Evolutionary conservation across 164 flowering plant species (phyloP), one percentile per base, ranked within the genome.

Genomic region (Nelumbo lutea): DNA sequence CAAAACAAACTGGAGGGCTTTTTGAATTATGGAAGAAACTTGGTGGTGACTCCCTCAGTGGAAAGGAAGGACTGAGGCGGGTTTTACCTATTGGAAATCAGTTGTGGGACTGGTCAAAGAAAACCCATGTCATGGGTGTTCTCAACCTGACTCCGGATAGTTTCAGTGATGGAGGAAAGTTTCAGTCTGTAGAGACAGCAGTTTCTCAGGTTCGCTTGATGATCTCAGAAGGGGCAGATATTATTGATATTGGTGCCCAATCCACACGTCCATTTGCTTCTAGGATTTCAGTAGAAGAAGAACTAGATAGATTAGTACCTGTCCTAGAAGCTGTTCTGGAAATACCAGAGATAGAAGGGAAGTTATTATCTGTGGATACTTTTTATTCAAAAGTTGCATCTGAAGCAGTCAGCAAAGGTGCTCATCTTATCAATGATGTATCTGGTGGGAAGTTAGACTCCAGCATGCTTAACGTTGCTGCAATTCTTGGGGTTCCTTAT

Each of bases 91-190:
- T 88, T 65, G 83, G 85, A 68, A 78, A 86, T 72, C 78, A 51
- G 27, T 73, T 95, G 13, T 84, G 88, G 90, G 93, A 92, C 62
- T 95, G 90, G 93, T 90, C 98, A 43, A 14, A 69, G 46, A 88
- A 71, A 82, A 89, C 98, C 43, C 85, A 83, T 48, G 80, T 90
- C 61, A 92, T 93, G 99, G 97, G 97, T 42, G 68, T 95, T 55
- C 84, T 95, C 61, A 95, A 95, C 78, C 70, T 90, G 73, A 92
- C 97, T 9, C 96, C 97, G 5, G 98, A 92, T 79, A 95, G 98
- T 78, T 92, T 93, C 70, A 89, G 98, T 53, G 99, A 95, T 74
- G 98, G 99, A 47, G 98, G 98, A 1, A 87, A 83, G 72, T 93
- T 82, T 73, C 82, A 73, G 59, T 78, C 88, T 7, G 80, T 86